phyloP scores from a whole-genome alignment of 139 green algal genomes.

The Picochlorum sp. region DNA sequence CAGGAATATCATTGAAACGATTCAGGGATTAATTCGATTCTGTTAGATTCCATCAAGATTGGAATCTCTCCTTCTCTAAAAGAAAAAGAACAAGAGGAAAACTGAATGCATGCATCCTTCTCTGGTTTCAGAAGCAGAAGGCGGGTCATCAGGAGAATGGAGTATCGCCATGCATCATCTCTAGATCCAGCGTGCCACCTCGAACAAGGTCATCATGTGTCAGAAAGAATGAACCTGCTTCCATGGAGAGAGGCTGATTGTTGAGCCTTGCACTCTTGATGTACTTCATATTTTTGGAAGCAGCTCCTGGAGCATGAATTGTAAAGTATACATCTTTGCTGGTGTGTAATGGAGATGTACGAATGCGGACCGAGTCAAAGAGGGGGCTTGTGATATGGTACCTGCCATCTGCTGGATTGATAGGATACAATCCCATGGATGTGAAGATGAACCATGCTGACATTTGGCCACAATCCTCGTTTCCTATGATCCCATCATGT shows the following conservation, averaged over 20 bases:
- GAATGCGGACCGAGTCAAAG: neutral
- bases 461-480: slow-evolving; percentile 17
- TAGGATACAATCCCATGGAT: slow-evolving; percentile 6
- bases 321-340: neutral
- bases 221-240: neutral
- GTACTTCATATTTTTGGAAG: neutral
- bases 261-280: neutral
- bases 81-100: too few species aligned
- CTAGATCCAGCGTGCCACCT: neutral
- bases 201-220: neutral
- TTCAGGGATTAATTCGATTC: too few species aligned
- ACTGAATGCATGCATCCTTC: too few species aligned
- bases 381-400: slow-evolving; percentile 8
- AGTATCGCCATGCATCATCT: neutral
- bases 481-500: slow-evolving; percentile 4
- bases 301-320: neutral
- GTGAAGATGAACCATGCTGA: slow-evolving; percentile 11
- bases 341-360: neutral
- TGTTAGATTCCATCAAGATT: too few species aligned
- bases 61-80: too few species aligned
- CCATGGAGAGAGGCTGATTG: neutral
- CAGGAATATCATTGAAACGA: too few species aligned
- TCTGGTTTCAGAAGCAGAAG: too few species aligned
- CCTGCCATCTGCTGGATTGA: slow-evolving; percentile 6
- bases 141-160: neutral